phyloP scores from a whole-genome alignment of 768 basidiomycete genomes.

The Boletus sp. region DNA sequence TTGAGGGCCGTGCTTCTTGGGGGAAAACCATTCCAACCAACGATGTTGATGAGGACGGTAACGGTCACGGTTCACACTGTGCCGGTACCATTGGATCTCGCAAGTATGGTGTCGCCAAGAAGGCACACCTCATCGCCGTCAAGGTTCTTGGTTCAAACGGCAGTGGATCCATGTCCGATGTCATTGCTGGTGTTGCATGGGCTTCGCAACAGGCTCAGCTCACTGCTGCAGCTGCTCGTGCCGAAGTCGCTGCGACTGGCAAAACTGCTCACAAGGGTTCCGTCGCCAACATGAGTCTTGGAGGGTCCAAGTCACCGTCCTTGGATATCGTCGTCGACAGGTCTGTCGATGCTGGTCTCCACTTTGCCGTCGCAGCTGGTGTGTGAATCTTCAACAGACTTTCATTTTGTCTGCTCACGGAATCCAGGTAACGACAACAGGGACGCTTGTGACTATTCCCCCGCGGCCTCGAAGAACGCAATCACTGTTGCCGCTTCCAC shows the following conservation, averaged over 20 bases:
- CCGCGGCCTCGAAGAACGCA: conserved; percentile 83
- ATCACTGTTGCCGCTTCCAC: conserved; percentile 94
- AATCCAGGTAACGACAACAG: conserved; percentile 72
- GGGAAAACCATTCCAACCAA: conserved; percentile 86
- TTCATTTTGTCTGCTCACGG: not conserved
- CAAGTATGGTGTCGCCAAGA: conserved; percentile 96
- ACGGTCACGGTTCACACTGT: conserved; percentile 95
- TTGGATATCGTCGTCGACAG: conserved; percentile 83
- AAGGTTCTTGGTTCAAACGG: conserved; percentile 95
- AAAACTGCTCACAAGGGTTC: conserved; percentile 88
- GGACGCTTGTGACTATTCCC: conserved; percentile 91
- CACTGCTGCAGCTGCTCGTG: conserved; percentile 58
- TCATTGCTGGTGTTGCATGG: conserved; percentile 83
- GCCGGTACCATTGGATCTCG: conserved; percentile 94
- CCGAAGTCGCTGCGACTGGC: conserved; percentile 68
- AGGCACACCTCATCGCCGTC: conserved; percentile 83
- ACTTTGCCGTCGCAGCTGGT: conserved; percentile 97
- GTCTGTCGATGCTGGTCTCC: conserved; percentile 80
- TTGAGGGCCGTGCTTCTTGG: conserved; percentile 88
- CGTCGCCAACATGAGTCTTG: conserved; percentile 96
- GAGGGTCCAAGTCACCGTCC: conserved; percentile 86
- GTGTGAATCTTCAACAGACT: conserved; percentile 25
- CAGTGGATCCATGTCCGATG: conserved; percentile 92
- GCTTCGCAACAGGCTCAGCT: conserved; percentile 53
- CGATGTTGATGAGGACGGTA: conserved; percentile 85